Conservation (phyloP, 1,284 basidiomycete species). For the Cutaneotrichosporon sp. region DNA sequence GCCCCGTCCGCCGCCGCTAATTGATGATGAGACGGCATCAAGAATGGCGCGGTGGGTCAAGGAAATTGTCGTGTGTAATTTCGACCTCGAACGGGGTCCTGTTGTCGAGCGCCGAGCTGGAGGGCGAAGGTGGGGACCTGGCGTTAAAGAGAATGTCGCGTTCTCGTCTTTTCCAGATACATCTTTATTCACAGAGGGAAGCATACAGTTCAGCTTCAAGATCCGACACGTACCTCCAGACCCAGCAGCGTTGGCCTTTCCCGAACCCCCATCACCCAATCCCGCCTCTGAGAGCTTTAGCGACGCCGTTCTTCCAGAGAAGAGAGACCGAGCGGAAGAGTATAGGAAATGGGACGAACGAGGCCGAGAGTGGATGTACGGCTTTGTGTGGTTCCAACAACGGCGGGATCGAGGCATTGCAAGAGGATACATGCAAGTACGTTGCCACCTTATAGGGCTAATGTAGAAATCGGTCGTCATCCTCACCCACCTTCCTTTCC, state of each 20-base stretch:
- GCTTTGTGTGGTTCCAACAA: slow-evolving; percentile 79
- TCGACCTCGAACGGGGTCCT: slow-evolving; percentile 83
- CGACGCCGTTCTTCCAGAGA: too few relatives aligned
- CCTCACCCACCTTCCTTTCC: slow-evolving; percentile 77
- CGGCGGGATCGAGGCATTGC: slow-evolving; percentile 66
- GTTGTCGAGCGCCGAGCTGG: slow-evolving; percentile 70
- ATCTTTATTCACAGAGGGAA: slow-evolving; percentile 64
- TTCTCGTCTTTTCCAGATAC: slow-evolving; percentile 95
- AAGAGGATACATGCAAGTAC: slow-evolving; percentile 82
- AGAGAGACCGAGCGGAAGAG: slow-evolving; percentile 43
- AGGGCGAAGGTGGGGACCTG: slow-evolving; percentile 62
- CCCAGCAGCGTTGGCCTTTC: slow-evolving; percentile 31
- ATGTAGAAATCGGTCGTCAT: slow-evolving; percentile 78
- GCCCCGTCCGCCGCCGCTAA: slow-evolving; percentile 39
- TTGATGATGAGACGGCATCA: slow-evolving; percentile 58
- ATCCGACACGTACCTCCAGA: slow-evolving; percentile 59
- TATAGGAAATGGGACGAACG: slow-evolving; percentile 49
- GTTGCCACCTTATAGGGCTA: slow-evolving; percentile 23
- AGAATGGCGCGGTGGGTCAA: slow-evolving; percentile 73
- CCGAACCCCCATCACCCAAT: slow-evolving; percentile 48
- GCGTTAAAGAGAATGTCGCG: slow-evolving; percentile 80
- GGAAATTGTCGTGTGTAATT: slow-evolving; percentile 77
- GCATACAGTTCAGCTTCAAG: slow-evolving; percentile 54
- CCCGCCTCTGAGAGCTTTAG: slow-evolving; percentile 24
- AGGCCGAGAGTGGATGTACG: slow-evolving; percentile 62